A percentile compares a stretch with the other conserved stretches of the same genome.
phyloP scores from a whole-genome alignment of 2,329 filamentous ascomycete genomes.

The Shiraia bambusicola region DNA sequence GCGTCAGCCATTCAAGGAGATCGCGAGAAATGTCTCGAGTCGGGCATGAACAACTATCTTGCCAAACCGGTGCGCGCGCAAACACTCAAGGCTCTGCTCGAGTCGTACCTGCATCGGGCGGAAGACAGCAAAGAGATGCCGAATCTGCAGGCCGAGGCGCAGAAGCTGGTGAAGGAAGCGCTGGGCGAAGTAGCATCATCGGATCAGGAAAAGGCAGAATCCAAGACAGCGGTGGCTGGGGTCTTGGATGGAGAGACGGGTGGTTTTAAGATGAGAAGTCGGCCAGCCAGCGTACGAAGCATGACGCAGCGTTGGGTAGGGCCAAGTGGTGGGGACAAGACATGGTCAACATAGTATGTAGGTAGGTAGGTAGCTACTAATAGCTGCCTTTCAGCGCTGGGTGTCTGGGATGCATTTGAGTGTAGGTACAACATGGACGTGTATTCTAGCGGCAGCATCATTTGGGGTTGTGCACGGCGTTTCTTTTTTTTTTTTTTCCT shows the following conservation, averaged over 20 bases:
- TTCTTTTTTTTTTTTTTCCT: no score
- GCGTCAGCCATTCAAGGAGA: slow-evolving; percentile 93
- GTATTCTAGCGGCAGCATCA: no score
- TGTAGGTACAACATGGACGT: no score
- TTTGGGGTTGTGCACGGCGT: neutral
- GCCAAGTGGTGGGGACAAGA: slow-evolving; percentile 10
- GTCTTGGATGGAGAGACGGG: neutral
- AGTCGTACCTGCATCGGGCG: slow-evolving; percentile 62
- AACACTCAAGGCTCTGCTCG: slow-evolving; percentile 80
- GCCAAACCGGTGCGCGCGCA: slow-evolving; percentile 92
- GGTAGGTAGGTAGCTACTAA: no score
- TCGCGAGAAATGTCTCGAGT: slow-evolving; percentile 90
- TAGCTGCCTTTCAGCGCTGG: no score
- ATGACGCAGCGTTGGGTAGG: slow-evolving; percentile 15
- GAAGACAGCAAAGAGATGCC: slow-evolving; percentile 40
- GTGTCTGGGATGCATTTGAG: no score
- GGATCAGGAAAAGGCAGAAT: neutral
- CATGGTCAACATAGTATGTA: slow-evolving; percentile 6
- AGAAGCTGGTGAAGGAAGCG: slow-evolving; percentile 45
- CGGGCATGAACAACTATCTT: slow-evolving; percentile 96
- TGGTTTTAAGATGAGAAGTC: slow-evolving; percentile 8
- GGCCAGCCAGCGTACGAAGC: slow-evolving; percentile 18
- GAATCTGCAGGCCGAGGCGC: slow-evolving; percentile 50
- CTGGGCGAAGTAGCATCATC: slow-evolving; percentile 20
- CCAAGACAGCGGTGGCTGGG: slow-evolving; percentile 1